Evolutionary conservation across 345 rosid genomes (phyloP).

Genomic region (Acer campestre): DNA sequence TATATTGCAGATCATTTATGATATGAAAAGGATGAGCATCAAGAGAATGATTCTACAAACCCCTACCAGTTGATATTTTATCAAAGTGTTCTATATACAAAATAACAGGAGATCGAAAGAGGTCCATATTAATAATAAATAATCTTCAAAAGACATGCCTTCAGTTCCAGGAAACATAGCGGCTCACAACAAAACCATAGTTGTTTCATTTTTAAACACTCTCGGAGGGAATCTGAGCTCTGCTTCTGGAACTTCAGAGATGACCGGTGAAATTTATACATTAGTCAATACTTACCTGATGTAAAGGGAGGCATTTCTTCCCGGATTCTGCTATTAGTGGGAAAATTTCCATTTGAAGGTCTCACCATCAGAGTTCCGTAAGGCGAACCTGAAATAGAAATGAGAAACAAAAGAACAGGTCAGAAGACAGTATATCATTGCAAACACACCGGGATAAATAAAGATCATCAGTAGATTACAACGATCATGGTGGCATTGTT

Average conservation of each 20-base stretch:
- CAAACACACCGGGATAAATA: neutral
- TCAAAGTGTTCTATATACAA: neutral
- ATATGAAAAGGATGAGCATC: neutral
- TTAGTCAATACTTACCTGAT: slow-evolving; percentile 12
- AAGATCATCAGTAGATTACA: neutral
- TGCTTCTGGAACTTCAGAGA: slow-evolving; percentile 6
- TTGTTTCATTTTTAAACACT: neutral
- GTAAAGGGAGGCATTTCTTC: slow-evolving; percentile 12
- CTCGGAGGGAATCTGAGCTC: neutral
- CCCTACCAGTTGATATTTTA: neutral
- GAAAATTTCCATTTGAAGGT: slow-evolving; percentile 6
- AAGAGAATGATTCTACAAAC: neutral
- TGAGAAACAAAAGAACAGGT: neutral
- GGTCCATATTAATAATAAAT: neutral
- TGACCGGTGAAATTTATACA: neutral
- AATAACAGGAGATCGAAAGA: neutral
- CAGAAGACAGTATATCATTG: slow-evolving; percentile 3
- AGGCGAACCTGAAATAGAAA: slow-evolving; percentile 16
- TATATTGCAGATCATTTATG: neutral
- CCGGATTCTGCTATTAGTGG: slow-evolving; percentile 14
- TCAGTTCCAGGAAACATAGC: neutral
- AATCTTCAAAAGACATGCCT: neutral
- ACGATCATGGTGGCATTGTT: neutral
- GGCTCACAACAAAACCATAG: neutral
- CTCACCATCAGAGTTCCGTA: slow-evolving; percentile 7